Evolutionary conservation across 495 filamentous ascomycete genomes (phyloP), one percentile per base, ranked within the genome.

Genomic region (Penicillium steckii): DNA sequence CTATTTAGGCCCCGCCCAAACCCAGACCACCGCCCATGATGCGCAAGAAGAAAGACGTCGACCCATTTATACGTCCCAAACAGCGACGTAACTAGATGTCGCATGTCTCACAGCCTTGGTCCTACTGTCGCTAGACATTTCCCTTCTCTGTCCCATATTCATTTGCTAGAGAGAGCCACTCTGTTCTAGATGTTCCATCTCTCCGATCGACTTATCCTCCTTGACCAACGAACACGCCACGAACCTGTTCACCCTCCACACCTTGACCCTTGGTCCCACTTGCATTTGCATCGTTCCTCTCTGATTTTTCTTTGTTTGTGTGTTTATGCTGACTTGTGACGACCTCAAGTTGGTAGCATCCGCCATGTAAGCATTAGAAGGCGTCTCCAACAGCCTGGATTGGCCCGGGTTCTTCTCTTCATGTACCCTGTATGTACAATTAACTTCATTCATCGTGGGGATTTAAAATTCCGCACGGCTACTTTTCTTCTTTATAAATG

Each of bases 61-160:
- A 81, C 57, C 76, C 77, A 1, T 82, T 82, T 41, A 80, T 82
- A 42, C 64, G 74, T 18, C 77, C 78, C 5, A 82, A 79, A 52
- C 67, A 63, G 44, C 71, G 67, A 61, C 66, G 50, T 48, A 56
- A 59, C 32, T 62, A 51, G 50, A 26, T 38, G 24, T 24, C 42
- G 32, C 41, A 43, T 53, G 33, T 33, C 33, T 45, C 33, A 44
- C 3, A 37, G 17, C n/a, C 6, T 37, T 27, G 26, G 10, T 27
- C 26, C 10, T 4, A 5, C 33, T 37, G 15, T 37, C 33, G 33
- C 33, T 17, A 4, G 15, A 37, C 33, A 37, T 37, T 17, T 37
- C 33, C 33, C 18, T 37, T 27, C 26, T 27, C 26, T 27, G 4
- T 15, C 22, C 22, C n/a, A 13, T 44, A 23, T 25, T 25, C 42